Conservation (phyloP, 805 yeast genomes). For the Clavispora phyllophila region DNA sequence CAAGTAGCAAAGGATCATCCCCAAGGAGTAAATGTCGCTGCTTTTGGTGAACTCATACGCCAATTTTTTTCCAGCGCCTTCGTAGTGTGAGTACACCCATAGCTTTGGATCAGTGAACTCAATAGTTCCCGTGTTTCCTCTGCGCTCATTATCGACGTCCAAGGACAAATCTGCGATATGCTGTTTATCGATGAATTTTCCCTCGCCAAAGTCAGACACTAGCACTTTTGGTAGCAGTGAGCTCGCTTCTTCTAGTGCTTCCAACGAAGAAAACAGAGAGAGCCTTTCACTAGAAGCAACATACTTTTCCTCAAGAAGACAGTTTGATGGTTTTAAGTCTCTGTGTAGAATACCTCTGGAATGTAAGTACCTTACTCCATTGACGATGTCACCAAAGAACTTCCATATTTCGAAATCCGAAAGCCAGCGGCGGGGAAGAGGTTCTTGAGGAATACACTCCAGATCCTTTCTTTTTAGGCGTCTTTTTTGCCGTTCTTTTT, state of each 20-base stretch:
- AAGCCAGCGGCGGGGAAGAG: conserved; percentile 27
- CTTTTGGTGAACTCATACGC: conserved; percentile 58
- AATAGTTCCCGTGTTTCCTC: conserved; percentile 84
- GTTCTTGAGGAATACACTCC: background rate
- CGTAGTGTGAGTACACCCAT: conserved; percentile 30
- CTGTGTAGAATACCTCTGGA: conserved; percentile 75
- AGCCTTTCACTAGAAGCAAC: background rate
- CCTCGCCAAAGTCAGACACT: conserved; percentile 89
- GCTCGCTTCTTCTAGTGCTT: conserved; percentile 14
- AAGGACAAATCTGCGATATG: conserved; percentile 7
- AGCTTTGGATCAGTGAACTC: conserved; percentile 88
- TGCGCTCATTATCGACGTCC: conserved; percentile 40
- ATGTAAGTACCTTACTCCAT: conserved; percentile 72
- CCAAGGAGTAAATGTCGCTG: conserved; percentile 79
- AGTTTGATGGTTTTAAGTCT: conserved; percentile 86
- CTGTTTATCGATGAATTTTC: conserved; percentile 62
- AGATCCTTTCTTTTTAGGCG: conserved; percentile 11
- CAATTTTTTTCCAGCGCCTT: conserved; percentile 24
- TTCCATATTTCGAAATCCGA: conserved; percentile 59
- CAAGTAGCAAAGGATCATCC: conserved; percentile 72
- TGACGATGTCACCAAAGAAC: conserved; percentile 60
- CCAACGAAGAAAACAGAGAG: background rate
- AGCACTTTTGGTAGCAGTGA: conserved; percentile 57
- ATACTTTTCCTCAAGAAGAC: conserved; percentile 49
- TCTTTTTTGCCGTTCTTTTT: conserved; percentile 20